Base-by-base conservation (phyloP, 2,329 filamentous ascomycete genomes). In the Fusarium hainanense region DNA sequence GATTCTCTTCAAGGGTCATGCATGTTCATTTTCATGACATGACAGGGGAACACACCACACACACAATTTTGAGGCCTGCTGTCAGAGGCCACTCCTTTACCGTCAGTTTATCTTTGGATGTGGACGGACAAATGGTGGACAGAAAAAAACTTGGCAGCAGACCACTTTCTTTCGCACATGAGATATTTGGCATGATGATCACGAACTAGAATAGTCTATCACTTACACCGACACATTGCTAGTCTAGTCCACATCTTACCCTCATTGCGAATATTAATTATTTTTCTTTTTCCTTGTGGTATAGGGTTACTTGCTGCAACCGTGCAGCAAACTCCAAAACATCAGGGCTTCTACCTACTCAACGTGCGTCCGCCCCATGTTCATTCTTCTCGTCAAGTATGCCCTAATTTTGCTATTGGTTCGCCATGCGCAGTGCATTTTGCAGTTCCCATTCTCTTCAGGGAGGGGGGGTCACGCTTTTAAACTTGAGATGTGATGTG, bases 381-480 rank as follows among this genome's bases (percentile, higher is more conserved):
- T 34, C 47, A 25, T 30, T 34, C 47, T 28, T 30, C 44, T 48
- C 30, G n/a, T 57, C 44, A 49, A 40, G 21, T 34, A 18, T 60
- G n/a, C 65, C 65, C 63, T 68, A 68, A 58, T 52, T 48, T 32
- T 34, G 55, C 58, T 41, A 73, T 74, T 73, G 71, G 69, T 42
- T 52, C 49, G 25, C 16, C 20, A 47, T 47, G 23, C 44, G 56
- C 30, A 46, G 52, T 43, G 34, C 40, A 20, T 9, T 30, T 44
- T 30, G 47, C 55, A 54, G 41, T 56, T 55, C 32, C 34, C 18
- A 37, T 37, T 37, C 34, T 37, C 34, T 7, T 37, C 18, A 37
- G 7, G 20, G 54, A 40, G 40, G 42, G 46, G 51, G 59, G 44
- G 49, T 50, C 63, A 67, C 54, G 61, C 69, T 52, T 47, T 20